These are phyloP conservation scores for Kodamaea suecica DNA, from an alignment of 1,139 yeast species.

Conservation along the genomic window DNA sequence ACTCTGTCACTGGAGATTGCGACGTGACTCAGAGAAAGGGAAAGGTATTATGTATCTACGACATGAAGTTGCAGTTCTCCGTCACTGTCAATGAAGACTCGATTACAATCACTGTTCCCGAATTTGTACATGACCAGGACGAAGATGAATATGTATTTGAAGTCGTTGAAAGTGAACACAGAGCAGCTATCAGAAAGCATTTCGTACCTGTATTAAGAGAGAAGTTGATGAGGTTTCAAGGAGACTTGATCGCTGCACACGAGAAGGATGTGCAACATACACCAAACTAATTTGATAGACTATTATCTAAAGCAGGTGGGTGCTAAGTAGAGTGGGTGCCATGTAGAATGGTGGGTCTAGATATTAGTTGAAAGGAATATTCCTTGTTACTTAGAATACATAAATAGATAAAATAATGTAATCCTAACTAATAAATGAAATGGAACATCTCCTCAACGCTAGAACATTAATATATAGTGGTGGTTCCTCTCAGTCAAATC, in stretches of 20 bases:
- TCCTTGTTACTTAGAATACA: too few species aligned
- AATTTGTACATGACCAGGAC: slow-evolving; percentile 71
- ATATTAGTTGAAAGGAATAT: too few species aligned
- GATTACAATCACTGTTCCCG: slow-evolving; percentile 48
- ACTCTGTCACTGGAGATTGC: slow-evolving; percentile 65
- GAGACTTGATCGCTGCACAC: slow-evolving; percentile 58
- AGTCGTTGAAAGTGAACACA: slow-evolving; percentile 27
- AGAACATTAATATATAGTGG: too few species aligned
- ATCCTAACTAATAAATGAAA: too few species aligned
- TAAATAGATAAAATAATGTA: too few species aligned
- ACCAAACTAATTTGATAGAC: too few species aligned
- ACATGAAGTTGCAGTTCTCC: slow-evolving; percentile 51
- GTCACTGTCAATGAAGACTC: slow-evolving; percentile 34
- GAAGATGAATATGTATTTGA: slow-evolving; percentile 62
- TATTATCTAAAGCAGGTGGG: too few species aligned
- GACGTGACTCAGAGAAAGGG: slow-evolving; percentile 83
- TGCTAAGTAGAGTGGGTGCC: too few species aligned
- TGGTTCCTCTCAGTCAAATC: slow-evolving; percentile 46
- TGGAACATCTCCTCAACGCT: too few species aligned
- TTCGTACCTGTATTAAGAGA: slow-evolving; percentile 51
- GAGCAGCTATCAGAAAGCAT: slow-evolving; percentile 37
- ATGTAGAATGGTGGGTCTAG: too few species aligned
- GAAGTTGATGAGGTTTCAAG: slow-evolving; percentile 56
- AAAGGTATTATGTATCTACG: slow-evolving; percentile 71
- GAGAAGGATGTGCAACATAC: slow-evolving; percentile 56